Base-by-base conservation (phyloP, 2,329 filamentous ascomycete genomes). In the Colletotrichum orchidophilum region DNA sequence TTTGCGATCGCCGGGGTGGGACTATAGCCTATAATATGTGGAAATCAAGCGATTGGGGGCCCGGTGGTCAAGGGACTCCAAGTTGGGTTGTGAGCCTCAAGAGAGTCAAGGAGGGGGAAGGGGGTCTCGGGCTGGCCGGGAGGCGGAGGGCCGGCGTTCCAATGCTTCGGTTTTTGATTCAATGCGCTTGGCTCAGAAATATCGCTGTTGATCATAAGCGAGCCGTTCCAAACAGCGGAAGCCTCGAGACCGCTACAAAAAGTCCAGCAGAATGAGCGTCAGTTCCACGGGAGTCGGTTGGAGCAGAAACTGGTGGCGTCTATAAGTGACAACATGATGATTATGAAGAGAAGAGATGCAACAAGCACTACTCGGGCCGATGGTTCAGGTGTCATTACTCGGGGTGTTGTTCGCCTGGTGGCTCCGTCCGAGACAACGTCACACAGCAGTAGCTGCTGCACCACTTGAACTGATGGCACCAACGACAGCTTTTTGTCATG, bases 61-160 rank as follows among this genome's bases (percentile, higher is more conserved):
- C 15, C 12, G 29, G 21, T 12, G 63, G 13, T 15, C n/a, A 18
- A 11, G 11, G 15, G n/a, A 11, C 24, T 31, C 58, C 33, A 24
- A 24, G 18, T 31, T 15, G 39, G n/a, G 27, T 33, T n/a, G 42
- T 31, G 7, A 53, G 49, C 24, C 60, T 63, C 49, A 53, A 53
- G 13, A n/a, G 5, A 46, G n/a, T 11, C 24, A 11, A 62, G 46
- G 21, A 12, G 46, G 5, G 50, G 33, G n/a, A 50, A 27, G 61
- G 66, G 42, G 57, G 31, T 49, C 39, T 68, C 68, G 68, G 68
- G 64, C 58, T 68, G 33, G 24, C 64, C 64, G 68, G 64, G 58
- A 26, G 42, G 68, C 58, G 33, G 68, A 31, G 46, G 21, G 26
- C 33, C 7, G 58, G 58, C 27, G 64, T 62, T 46, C 58, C 57